A percentile compares a stretch with the other conserved stretches of the same genome.
These are phyloP conservation scores for Ambrosia trifida DNA, from an alignment of 129 eudicot genomes.

Conservation along the genomic window DNA sequence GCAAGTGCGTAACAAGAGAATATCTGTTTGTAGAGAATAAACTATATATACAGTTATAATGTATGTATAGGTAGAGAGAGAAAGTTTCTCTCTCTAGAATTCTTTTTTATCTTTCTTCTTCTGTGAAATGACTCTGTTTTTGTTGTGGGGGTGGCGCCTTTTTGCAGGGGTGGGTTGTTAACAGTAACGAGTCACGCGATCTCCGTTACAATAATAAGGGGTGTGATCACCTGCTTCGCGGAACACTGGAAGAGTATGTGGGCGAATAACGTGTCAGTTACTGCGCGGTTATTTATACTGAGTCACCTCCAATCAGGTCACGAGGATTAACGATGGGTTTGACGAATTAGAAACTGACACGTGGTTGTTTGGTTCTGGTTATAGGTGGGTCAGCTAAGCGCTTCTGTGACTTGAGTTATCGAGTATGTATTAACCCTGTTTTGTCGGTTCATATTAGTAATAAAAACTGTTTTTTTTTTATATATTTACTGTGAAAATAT, in stretches of 20 bases:
- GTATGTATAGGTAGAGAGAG: conserved; percentile 27
- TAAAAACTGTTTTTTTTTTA: neutral
- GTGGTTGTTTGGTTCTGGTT: conserved; percentile 19
- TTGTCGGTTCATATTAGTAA: neutral
- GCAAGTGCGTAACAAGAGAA: conserved; percentile 20
- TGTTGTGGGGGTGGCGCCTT: conserved; percentile 44
- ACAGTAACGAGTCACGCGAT: conserved; percentile 51
- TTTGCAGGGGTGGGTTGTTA: conserved; percentile 42
- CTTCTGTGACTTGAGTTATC: conserved; percentile 18
- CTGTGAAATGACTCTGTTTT: conserved; percentile 31
- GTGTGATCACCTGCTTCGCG: conserved; percentile 35
- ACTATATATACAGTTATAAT: conserved; percentile 17
- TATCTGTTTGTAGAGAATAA: conserved; percentile 7
- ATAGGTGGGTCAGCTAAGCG: conserved; percentile 25
- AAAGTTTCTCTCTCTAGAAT: conserved; percentile 29
- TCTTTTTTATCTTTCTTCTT: neutral
- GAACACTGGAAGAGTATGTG: conserved; percentile 6
- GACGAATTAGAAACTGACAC: conserved; percentile 13
- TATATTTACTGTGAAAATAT: neutral
- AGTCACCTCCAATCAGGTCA: conserved; percentile 40
- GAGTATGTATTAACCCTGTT: neutral
- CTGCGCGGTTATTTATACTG: conserved; percentile 7
- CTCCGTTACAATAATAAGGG: conserved; percentile 35
- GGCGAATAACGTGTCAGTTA: neutral
- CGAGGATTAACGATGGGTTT: neutral